Percentiles rank a stretch among this genome's conserved stretches.
Evolutionary conservation across 2,329 filamentous ascomycete species (phyloP).

Genomic region (Acephala macrosclerotiorum): DNA sequence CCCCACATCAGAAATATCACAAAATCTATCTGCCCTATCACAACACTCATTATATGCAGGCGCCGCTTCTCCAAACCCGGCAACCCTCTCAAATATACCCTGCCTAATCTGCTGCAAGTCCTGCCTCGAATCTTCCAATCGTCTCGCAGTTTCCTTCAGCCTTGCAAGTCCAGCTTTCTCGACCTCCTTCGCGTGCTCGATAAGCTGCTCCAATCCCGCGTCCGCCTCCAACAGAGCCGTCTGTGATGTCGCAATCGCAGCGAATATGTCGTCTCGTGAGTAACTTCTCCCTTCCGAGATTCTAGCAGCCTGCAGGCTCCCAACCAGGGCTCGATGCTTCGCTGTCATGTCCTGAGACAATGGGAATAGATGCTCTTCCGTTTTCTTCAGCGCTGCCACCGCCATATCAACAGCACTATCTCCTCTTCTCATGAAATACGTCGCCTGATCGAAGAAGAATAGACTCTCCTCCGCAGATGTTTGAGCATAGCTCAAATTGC

Average conservation of each 20-base stretch:
- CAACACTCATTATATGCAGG: constrained; percentile 24
- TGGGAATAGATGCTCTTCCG: constrained; percentile 13
- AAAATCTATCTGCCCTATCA: constrained; percentile 19
- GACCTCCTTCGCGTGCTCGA: constrained; percentile 9
- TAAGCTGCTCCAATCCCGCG: constrained; percentile 3
- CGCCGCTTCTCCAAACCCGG: constrained; percentile 24
- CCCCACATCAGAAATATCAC: constrained; percentile 7
- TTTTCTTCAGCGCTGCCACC: not conserved
- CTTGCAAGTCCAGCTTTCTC: constrained; percentile 5
- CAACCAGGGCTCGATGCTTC: not conserved
- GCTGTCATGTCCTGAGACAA: not conserved
- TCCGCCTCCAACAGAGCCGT: not conserved
- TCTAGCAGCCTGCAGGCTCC: not conserved
- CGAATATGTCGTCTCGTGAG: not conserved
- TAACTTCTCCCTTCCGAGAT: not conserved
- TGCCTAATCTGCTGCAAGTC: constrained; percentile 16
- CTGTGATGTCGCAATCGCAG: not conserved
- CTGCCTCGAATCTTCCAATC: constrained; percentile 20
- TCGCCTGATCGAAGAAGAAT: not conserved
- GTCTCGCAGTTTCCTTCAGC: constrained; percentile 18
- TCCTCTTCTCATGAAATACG: not conserved
- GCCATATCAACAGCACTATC: not conserved
- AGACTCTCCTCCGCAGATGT: not conserved
- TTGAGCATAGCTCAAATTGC: not conserved
- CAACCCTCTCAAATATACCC: constrained; percentile 19